phyloP scores from a whole-genome alignment of 495 filamentous ascomycete species.

The Neurospora sp. region DNA sequence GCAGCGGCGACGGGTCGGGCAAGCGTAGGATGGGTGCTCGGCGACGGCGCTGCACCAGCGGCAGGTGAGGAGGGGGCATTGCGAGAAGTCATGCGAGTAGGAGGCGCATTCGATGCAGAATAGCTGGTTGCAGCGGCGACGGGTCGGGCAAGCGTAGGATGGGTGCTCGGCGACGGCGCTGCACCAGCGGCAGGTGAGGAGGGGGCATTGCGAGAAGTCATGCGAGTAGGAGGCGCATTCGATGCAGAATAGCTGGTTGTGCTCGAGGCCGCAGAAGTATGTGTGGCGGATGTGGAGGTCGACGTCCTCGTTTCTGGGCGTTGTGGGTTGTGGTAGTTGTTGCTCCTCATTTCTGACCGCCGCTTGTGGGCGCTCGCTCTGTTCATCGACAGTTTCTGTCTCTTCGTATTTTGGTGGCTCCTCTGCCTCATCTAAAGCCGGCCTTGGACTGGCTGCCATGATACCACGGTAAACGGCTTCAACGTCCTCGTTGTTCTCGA shows the following conservation, averaged over 20 bases:
- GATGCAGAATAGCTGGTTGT: constrained; percentile 24
- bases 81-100: constrained; percentile 18
- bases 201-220: constrained; percentile 19
- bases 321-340: background rate
- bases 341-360: background rate
- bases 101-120: constrained; percentile 31
- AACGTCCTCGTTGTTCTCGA: background rate
- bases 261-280: constrained; percentile 30
- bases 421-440: background rate
- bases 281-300: constrained; percentile 11
- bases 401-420: background rate
- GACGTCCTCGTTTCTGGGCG: constrained; percentile 11
- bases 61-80: constrained; percentile 24
- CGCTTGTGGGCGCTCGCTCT: background rate
- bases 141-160: constrained; percentile 24
- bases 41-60: constrained; percentile 21
- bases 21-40: constrained; percentile 23
- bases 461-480: background rate
- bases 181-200: constrained; percentile 26
- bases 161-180: constrained; percentile 15
- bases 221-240: constrained; percentile 29
- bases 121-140: constrained; percentile 23
- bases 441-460: background rate
- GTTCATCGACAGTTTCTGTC: background rate
- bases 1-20: constrained; percentile 28